Evolutionary conservation across 306 rosid species (phyloP).

Genomic region (Arachis hypogaea): DNA sequence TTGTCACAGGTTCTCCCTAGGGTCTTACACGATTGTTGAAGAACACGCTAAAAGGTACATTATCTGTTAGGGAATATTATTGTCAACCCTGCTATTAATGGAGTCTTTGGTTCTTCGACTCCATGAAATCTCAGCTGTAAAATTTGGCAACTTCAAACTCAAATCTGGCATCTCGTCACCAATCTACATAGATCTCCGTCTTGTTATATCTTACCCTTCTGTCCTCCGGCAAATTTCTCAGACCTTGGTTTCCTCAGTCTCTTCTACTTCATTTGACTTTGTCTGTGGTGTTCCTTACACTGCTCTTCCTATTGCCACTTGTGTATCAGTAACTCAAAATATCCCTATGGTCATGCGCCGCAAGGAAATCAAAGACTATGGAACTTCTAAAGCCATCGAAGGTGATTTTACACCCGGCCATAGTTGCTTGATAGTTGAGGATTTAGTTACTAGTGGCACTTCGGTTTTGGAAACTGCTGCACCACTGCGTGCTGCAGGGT

Average conservation of each 20-base stretch:
- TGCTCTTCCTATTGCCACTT: slow-evolving; percentile 90
- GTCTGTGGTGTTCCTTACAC: slow-evolving; percentile 96
- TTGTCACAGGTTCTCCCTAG: slow-evolving; percentile 11
- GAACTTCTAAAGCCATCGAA: slow-evolving; percentile 84
- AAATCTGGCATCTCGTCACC: slow-evolving; percentile 93
- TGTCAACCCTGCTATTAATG: slow-evolving; percentile 40
- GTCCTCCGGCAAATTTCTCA: slow-evolving; percentile 78
- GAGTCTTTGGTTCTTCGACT: slow-evolving; percentile 79
- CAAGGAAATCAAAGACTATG: slow-evolving; percentile 92
- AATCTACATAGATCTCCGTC: slow-evolving; percentile 87
- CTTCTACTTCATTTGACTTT: slow-evolving; percentile 63
- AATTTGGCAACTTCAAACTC: slow-evolving; percentile 89
- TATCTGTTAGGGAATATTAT: slow-evolving; percentile 8
- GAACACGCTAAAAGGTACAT: neutral
- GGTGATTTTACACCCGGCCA: slow-evolving; percentile 63
- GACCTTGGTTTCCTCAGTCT: slow-evolving; percentile 66
- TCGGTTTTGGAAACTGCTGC: slow-evolving; percentile 81
- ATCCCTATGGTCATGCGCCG: slow-evolving; percentile 93
- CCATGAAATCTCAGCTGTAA: slow-evolving; percentile 89
- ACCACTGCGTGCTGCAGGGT: slow-evolving; percentile 74
- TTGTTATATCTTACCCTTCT: slow-evolving; percentile 77
- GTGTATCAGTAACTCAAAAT: slow-evolving; percentile 55
- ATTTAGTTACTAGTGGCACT: slow-evolving; percentile 85
- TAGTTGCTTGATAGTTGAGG: slow-evolving; percentile 77
- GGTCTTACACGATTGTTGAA: slow-evolving; percentile 19